A percentile compares a stretch with the other conserved stretches of the same genome.
Evolutionary conservation across 768 basidiomycete genomes (phyloP).

Genomic region (Calocera cornea): DNA sequence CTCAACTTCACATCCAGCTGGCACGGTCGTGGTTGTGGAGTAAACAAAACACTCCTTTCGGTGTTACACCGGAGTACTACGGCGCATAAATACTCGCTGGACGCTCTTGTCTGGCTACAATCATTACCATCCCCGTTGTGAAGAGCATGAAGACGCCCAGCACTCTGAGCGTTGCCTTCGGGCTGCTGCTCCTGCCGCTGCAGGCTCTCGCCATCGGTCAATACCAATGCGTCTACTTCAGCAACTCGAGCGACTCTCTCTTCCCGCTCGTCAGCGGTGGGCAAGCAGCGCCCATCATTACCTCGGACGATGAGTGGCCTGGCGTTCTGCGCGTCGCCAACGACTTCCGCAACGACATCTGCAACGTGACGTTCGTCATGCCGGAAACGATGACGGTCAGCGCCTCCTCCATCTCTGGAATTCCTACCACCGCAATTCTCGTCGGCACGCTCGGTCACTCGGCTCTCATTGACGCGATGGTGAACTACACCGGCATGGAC

Average conservation of each 20-base stretch:
- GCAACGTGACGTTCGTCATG: constrained; percentile 42
- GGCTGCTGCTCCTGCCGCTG: background rate
- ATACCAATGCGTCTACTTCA: constrained; percentile 9
- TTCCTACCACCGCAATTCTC: constrained; percentile 37
- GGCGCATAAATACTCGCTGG: background rate
- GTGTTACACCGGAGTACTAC: background rate
- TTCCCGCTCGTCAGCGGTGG: constrained; percentile 12
- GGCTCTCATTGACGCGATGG: constrained; percentile 37
- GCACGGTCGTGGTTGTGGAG: background rate
- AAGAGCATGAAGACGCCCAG: background rate
- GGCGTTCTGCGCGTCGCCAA: constrained; percentile 47
- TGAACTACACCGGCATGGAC: constrained; percentile 41
- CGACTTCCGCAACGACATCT: constrained; percentile 49
- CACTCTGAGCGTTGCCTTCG: background rate
- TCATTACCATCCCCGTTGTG: background rate
- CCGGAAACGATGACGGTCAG: constrained; percentile 42
- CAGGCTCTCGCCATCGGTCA: constrained; percentile 11
- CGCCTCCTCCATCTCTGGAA: constrained; percentile 23
- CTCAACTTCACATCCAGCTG: background rate
- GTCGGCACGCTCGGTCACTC: constrained; percentile 52
- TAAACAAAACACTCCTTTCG: background rate
- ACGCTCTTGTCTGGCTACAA: background rate
- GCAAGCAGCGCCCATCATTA: constrained; percentile 8
- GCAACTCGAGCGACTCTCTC: background rate
- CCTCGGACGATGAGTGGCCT: constrained; percentile 40